A percentile compares a stretch with the other conserved stretches of the same genome.
These are phyloP conservation scores for Prunus kanzakura DNA, from an alignment of 306 rosid genomes.

Conservation along the genomic window DNA sequence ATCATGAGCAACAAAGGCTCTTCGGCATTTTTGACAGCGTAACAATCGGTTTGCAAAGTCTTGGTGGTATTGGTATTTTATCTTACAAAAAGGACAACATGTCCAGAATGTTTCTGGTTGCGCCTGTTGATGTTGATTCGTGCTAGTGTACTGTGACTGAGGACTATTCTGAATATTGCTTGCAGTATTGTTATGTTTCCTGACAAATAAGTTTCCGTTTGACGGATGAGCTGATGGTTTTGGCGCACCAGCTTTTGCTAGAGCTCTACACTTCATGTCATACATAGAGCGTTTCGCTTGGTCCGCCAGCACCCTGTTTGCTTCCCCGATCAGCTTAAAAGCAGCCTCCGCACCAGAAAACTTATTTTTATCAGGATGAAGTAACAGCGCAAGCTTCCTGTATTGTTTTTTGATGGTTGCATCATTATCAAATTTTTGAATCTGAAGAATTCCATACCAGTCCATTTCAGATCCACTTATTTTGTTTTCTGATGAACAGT, in stretches of 20 bases:
- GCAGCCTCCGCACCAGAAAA: constrained; percentile 93
- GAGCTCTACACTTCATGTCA: constrained; percentile 38
- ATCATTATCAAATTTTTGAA: constrained; percentile 44
- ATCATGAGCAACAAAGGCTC: constrained; percentile 46
- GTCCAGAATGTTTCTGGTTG: constrained; percentile 66
- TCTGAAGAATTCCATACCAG: constrained; percentile 85
- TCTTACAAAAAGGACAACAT: constrained; percentile 48
- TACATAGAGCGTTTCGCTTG: constrained; percentile 43
- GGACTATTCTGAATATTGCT: constrained; percentile 31
- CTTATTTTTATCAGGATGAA: constrained; percentile 93
- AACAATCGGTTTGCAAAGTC: constrained; percentile 30
- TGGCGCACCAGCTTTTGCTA: constrained; percentile 27
- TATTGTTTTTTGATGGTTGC: constrained; percentile 67
- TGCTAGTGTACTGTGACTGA: constrained; percentile 30
- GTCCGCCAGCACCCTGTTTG: constrained; percentile 69
- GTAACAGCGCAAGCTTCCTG: constrained; percentile 76
- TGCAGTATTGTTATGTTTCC: constrained; percentile 23
- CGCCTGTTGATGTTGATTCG: constrained; percentile 30
- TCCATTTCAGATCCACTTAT: constrained; percentile 53
- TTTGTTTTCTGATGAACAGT: constrained; percentile 69
- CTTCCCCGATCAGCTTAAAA: constrained; percentile 84
- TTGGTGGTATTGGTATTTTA: constrained; percentile 54
- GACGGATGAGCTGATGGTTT: constrained; percentile 36
- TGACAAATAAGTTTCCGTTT: constrained; percentile 21
- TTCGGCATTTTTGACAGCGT: constrained; percentile 57